phyloP scores from a whole-genome alignment of 208 protist genomes.

The Balamuthia mandrillaris region DNA sequence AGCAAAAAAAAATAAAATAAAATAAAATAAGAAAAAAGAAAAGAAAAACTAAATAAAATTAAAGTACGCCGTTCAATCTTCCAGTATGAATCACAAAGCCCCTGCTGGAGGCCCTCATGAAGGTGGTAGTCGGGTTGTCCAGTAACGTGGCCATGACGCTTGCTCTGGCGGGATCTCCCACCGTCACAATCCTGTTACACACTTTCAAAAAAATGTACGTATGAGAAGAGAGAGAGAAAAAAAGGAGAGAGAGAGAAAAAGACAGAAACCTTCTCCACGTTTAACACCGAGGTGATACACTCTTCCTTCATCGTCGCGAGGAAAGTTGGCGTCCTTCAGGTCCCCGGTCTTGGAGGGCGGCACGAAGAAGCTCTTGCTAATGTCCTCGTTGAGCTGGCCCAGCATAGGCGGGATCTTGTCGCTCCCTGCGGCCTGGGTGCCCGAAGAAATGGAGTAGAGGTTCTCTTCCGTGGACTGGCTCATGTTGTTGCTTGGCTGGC shows the following conservation, averaged over 20 bases:
- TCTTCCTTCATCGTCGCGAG: slow-evolving; percentile 52
- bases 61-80: slow-evolving; percentile 43
- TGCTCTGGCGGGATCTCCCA: slow-evolving; percentile 50
- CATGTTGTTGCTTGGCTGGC: not conserved
- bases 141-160: slow-evolving; percentile 24
- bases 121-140: not conserved
- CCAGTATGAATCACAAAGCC: slow-evolving; percentile 61
- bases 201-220: not conserved
- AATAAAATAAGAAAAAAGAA: not conserved
- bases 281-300: slow-evolving; percentile 66
- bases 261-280: slow-evolving; percentile 37
- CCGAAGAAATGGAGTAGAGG: no score
- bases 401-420: no score
- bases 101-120: slow-evolving; percentile 2
- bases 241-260: not conserved
- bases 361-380: no score
- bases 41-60: not conserved
- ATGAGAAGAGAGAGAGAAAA: not conserved
- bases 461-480: no score
- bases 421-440: no score
- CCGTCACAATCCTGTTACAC: slow-evolving; percentile 56
- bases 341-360: not conserved
- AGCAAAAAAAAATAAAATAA: not conserved
- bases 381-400: no score
- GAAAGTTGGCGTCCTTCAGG: slow-evolving; percentile 60